These are phyloP conservation scores for Apiotrichum mycotoxinovorans DNA, from an alignment of 1,284 basidiomycete genomes.

Conservation along the genomic window DNA sequence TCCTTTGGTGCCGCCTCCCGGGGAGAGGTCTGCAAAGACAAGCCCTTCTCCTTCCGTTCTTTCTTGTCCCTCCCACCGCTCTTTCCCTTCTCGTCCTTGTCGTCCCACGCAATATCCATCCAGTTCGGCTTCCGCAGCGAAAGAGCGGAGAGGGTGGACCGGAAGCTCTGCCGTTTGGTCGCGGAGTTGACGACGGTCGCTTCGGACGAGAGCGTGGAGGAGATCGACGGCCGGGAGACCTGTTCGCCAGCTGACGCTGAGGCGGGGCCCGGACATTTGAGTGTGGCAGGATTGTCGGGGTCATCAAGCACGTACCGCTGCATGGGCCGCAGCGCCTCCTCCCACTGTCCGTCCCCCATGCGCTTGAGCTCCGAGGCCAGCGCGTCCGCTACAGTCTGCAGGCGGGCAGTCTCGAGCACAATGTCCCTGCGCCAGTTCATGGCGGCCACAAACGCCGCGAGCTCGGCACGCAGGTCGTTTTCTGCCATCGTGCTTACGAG, in stretches of 20 bases:
- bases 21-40: too few species aligned
- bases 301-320: not conserved
- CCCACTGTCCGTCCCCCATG: constrained; percentile 2
- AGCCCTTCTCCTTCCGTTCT: too few species aligned
- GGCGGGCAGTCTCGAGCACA: not conserved
- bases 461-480: constrained; percentile 1
- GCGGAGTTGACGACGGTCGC: too few species aligned
- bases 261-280: too few species aligned
- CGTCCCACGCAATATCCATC: not conserved
- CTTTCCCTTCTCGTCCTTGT: not conserved
- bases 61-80: too few species aligned
- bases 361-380: not conserved
- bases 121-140: not conserved
- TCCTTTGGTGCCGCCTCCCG: too few species aligned
- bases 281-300: not conserved
- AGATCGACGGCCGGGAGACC: too few species aligned
- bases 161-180: not conserved
- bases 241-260: too few species aligned
- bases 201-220: too few species aligned
- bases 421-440: not conserved
- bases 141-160: not conserved
- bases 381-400: not conserved
- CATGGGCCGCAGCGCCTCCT: not conserved
- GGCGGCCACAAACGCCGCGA: not conserved
- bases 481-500: not conserved